Evolutionary conservation across 192 early-diverging fungal species (phyloP), one percentile per base, ranked within the genome.

Genomic region (Coemansia sp.): DNA sequence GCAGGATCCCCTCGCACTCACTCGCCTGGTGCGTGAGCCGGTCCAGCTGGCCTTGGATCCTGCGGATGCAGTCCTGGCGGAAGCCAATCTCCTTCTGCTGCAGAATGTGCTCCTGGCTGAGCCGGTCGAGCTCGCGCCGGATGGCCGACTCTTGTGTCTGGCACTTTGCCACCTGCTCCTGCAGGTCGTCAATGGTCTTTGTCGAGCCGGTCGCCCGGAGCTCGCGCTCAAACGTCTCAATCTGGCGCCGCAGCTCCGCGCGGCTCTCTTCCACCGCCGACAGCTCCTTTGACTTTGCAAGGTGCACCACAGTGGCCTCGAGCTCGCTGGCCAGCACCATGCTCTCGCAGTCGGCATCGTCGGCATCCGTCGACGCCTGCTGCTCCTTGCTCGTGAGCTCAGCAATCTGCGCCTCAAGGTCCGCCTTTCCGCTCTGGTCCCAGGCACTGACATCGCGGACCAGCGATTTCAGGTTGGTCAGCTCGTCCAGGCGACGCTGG

Each of bases 131-230:
- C 40, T 86, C 77, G 16, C 78, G 77, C 12, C 85, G 70, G 10
- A 89, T 48, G 6, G 52, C 40, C 12, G 62, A 65, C 46, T 83
- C 64, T 11, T 76, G 62, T 0, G 40, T 21, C 50, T 82, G 77
- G 6, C 85, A 56, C 1, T 45, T 33, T 4, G 80, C 77, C 8
- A 86, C 65, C 43, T 92, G 87, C 9, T 59, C 65, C 61, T 89
- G 87, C 30, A 85, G 77, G 23, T 94, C 88, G 4, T 87, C 84
- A 21, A 84, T 56, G 5, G 89, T 91, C 58, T 84, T 85, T 11
- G 73, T 79, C 1, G 88, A 88, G 0, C 87, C 88, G 1, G 86
- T 64, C 1, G 59, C 54, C 12, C 51, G 53, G 12, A 92, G 76
- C 25, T 89, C 91, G 11, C 63, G 55, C 27, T 77, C 60, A 0